A percentile compares a stretch with the other conserved stretches of the same genome.
These are phyloP conservation scores for Cordyceps javanica DNA, from an alignment of 2,329 filamentous ascomycete genomes.

Conservation along the genomic window DNA sequence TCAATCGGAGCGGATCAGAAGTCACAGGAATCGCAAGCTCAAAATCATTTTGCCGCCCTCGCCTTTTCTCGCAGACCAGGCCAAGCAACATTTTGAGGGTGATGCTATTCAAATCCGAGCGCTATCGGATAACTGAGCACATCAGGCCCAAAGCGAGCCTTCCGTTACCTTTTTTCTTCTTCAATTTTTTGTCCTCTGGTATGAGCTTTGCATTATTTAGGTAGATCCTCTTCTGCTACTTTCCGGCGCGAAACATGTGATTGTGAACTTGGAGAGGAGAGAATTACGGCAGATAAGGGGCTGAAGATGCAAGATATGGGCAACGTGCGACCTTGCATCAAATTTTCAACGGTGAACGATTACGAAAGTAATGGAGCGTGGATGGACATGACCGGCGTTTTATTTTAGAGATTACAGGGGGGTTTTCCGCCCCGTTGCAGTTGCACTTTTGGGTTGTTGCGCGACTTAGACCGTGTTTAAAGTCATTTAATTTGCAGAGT, in stretches of 20 bases:
- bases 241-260: neutral
- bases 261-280: neutral
- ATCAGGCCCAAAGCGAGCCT: too few relatives aligned
- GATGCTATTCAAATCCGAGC: too few relatives aligned
- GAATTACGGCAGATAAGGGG: neutral
- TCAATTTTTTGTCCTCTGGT: too few relatives aligned
- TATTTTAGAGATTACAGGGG: slow-evolving; percentile 10
- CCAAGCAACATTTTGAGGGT: too few relatives aligned
- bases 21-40: neutral
- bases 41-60: neutral
- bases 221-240: neutral
- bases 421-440: neutral
- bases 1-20: neutral
- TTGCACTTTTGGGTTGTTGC: neutral
- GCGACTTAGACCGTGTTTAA: slow-evolving; percentile 1
- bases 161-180: too few relatives aligned
- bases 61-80: neutral
- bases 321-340: neutral
- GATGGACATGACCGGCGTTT: slow-evolving; percentile 7
- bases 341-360: neutral
- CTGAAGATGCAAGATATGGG: neutral
- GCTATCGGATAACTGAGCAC: too few relatives aligned
- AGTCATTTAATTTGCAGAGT: neutral
- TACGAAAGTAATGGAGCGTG: neutral
- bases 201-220: too few relatives aligned